phyloP scores from a whole-genome alignment of 345 rosid species.

The Aegle marmelos region DNA sequence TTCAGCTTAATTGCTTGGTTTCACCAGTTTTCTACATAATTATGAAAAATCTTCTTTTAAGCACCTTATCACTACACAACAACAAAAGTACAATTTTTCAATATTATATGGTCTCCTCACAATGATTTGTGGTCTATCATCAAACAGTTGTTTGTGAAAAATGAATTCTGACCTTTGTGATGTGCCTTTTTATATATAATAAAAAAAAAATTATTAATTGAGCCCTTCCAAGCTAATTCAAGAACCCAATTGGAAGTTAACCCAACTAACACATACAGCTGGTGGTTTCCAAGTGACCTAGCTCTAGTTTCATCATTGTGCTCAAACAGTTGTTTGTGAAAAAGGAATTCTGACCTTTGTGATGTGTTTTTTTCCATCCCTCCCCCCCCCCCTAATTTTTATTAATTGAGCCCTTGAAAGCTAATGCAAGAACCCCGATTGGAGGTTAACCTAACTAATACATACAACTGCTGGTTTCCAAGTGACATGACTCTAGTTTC shows the following conservation, averaged over 20 bases:
- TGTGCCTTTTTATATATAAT: too few species aligned
- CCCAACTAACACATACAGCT: background rate
- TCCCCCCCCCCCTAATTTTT: background rate
- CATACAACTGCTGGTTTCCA: background rate
- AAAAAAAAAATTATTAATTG: background rate
- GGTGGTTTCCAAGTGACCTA: background rate
- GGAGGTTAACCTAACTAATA: background rate
- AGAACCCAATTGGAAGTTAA: background rate
- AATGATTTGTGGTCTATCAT: background rate
- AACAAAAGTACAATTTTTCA: background rate
- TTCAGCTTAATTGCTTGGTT: too few species aligned
- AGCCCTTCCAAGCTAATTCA: background rate
- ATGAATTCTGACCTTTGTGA: too few species aligned
- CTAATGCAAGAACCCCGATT: background rate
- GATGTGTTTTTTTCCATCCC: too few species aligned
- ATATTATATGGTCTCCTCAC: background rate
- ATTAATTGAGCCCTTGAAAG: background rate
- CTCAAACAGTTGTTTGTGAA: too few species aligned
- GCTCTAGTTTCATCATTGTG: background rate
- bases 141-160: background rate
- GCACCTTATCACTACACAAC: too few species aligned
- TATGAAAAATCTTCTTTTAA: too few species aligned
- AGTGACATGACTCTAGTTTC: background rate
- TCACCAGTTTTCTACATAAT: too few species aligned
- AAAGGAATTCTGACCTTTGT: too few species aligned